These are phyloP conservation scores for Cinnamomum chago DNA, from an alignment of 164 flowering plant species.

Conservation along the genomic window DNA sequence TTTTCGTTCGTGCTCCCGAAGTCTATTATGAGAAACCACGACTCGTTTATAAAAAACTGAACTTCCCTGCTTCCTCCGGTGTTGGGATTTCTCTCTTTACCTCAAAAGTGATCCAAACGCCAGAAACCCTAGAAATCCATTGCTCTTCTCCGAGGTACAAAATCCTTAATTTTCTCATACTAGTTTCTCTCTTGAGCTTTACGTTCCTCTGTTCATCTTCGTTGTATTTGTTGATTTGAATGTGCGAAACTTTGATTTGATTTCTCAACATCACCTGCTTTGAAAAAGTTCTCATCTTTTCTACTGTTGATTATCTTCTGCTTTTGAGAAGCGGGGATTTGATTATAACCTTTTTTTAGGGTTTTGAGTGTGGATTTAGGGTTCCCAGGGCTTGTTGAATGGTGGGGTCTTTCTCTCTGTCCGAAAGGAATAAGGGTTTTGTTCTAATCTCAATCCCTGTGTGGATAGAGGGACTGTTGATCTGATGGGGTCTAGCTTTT, in stretches of 20 bases:
- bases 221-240: too few species aligned
- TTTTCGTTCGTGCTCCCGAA: not conserved
- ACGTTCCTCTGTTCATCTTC: not conserved
- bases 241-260: too few species aligned
- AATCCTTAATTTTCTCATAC: not conserved
- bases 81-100: not conserved
- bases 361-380: conserved; percentile 3
- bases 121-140: not conserved
- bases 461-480: not conserved
- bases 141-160: not conserved
- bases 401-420: not conserved
- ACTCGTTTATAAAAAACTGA: not conserved
- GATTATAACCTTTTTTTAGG: not conserved
- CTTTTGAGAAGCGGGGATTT: not conserved
- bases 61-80: not conserved
- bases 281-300: not conserved
- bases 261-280: too few species aligned
- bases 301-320: not conserved
- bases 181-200: not conserved
- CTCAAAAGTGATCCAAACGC: not conserved
- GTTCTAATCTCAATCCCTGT: not conserved
- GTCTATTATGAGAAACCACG: not conserved
- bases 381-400: conserved; percentile 2
- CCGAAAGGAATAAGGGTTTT: not conserved
- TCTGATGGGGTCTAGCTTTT: not conserved